A percentile compares a stretch with the other conserved stretches of the same genome.
Conservation (phyloP, 805 yeast genomes). For the Yarrowia alimentaria region DNA sequence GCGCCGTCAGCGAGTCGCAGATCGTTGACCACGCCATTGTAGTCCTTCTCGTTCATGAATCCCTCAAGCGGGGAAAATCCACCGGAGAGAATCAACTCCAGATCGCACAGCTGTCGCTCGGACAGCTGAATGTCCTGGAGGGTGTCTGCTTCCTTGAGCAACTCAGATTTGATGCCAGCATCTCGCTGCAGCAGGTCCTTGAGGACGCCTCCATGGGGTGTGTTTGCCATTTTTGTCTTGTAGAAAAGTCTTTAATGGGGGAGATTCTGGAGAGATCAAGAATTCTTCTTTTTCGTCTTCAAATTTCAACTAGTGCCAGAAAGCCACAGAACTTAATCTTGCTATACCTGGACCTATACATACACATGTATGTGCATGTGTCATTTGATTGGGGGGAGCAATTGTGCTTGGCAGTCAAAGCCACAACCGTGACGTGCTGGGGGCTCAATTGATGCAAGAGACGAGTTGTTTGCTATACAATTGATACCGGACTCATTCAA, state of each 20-base stretch:
- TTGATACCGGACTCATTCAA: no score
- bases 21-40: conserved; percentile 60
- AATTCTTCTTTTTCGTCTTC: no score
- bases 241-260: not conserved
- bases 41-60: conserved; percentile 66
- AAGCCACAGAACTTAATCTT: no score
- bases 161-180: conserved; percentile 52
- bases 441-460: no score
- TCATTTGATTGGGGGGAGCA: no score
- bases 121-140: conserved; percentile 54
- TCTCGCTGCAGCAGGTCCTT: conserved; percentile 87
- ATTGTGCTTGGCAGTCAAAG: no score
- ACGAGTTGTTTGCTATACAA: no score
- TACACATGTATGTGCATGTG: no score
- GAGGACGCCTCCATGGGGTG: conserved; percentile 90
- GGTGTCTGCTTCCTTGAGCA: conserved; percentile 57
- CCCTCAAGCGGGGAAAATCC: conserved; percentile 89
- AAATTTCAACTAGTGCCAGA: no score
- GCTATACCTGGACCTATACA: no score
- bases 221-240: conserved; percentile 41
- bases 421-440: no score
- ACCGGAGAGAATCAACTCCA: conserved; percentile 88
- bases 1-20: conserved; percentile 73
- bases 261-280: no score
- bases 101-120: conserved; percentile 88